A percentile compares a stretch with the other conserved stretches of the same genome.
Conservation (phyloP, 1,284 basidiomycete genomes). For the Tilletiaria anomala region DNA sequence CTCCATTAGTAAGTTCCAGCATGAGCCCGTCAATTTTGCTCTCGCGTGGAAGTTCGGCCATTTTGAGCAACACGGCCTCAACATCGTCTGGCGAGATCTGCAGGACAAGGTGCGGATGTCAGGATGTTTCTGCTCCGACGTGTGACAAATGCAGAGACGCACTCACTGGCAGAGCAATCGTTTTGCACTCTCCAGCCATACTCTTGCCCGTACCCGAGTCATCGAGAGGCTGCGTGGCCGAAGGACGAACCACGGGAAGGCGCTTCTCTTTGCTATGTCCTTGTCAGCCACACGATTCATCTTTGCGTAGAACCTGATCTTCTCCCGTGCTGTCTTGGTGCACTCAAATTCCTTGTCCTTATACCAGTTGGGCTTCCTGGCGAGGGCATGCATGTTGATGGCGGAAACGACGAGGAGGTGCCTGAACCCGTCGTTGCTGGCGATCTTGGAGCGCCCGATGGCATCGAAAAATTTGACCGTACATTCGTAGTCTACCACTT, state of each 20-base stretch:
- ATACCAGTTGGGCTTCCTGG: not conserved
- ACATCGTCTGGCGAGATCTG: not conserved
- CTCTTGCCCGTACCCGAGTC: not conserved
- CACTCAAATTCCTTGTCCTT: not conserved
- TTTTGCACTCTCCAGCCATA: not conserved
- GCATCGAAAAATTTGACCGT: not conserved
- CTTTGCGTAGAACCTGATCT: not conserved
- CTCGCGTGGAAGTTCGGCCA: not conserved
- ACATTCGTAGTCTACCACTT: not conserved
- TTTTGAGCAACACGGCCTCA: not conserved
- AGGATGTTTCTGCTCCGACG: not conserved
- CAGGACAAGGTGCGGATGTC: not conserved
- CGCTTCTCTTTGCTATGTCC: not conserved
- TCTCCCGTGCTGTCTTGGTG: not conserved
- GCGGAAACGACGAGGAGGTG: not conserved
- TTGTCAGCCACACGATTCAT: not conserved
- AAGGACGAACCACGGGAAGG: not conserved
- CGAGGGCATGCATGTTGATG: not conserved
- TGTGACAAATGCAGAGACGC: not conserved
- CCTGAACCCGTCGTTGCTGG: not conserved
- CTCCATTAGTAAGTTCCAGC: not conserved
- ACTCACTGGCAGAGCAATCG: not conserved
- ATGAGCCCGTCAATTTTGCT: not conserved
- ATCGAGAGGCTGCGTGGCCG: not conserved
- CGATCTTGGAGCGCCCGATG: not conserved